These are phyloP conservation scores for Trichoderma reesei DNA, from an alignment of 495 filamentous ascomycete genomes.

Conservation along the genomic window DNA sequence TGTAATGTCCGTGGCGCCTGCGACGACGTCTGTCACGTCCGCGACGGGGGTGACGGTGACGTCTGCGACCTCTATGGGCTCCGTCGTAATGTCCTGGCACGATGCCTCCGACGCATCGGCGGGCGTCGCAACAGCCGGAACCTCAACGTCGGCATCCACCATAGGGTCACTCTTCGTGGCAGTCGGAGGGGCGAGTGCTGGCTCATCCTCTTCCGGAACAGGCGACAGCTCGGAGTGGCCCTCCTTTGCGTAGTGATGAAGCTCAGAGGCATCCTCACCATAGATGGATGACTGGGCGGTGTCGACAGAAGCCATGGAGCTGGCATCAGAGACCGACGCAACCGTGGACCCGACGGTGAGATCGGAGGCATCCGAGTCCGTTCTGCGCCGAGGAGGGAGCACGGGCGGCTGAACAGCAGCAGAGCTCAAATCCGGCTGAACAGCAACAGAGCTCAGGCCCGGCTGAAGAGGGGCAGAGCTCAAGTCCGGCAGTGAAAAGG, in stretches of 20 bases:
- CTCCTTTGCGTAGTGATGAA: not conserved
- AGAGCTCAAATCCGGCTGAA: too few species aligned
- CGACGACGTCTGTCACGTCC: not conserved
- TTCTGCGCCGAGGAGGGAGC: not conserved
- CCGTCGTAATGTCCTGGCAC: too few species aligned
- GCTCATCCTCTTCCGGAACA: not conserved
- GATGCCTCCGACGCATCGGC: too few species aligned
- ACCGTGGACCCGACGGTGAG: not conserved
- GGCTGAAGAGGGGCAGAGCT: too few species aligned
- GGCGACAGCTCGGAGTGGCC: not conserved
- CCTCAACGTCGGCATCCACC: not conserved
- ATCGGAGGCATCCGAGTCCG: not conserved
- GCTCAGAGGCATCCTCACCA: not conserved
- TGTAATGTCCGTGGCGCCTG: not conserved
- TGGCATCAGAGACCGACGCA: not conserved
- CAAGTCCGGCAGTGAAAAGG: not conserved
- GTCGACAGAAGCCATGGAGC: not conserved
- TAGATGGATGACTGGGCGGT: not conserved
- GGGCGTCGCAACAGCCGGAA: not conserved
- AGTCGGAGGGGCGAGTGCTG: too few species aligned
- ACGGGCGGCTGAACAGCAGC: not conserved
- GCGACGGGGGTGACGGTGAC: not conserved
- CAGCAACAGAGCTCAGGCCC: too few species aligned
- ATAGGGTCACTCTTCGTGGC: not conserved
- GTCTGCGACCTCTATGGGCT: too few species aligned